Base-by-base conservation (phyloP, 2,329 filamentous ascomycete genomes). In the Fonsecaea pugnacius region DNA sequence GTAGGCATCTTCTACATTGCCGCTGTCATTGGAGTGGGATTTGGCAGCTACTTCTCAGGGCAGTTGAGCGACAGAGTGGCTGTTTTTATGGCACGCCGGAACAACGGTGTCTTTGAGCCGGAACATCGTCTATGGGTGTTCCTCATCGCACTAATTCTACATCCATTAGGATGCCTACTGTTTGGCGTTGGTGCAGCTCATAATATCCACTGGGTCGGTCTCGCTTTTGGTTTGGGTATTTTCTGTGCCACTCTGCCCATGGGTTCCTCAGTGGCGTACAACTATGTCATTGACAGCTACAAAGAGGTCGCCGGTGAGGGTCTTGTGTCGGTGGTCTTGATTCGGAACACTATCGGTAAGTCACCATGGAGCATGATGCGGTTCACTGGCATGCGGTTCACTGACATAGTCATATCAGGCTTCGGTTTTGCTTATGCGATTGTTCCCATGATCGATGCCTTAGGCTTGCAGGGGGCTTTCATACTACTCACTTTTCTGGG, bases 131-230 rank as follows among this genome's bases (percentile, higher is more conserved):
- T 73, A 6, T 70, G 69, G 61, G 63, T 66, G 12, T 43, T 57
- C 38, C 12, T 14, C 10, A 16, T 57, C 33, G 21, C 18, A 18
- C 62, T 78, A 16, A 63, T 84, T 5, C 67, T 82, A 18, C 72
- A 82, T 4, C 80, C 82, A 0, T 75, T 73, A 6, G 77, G 76
- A 0, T 72, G 83, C 3, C 77, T 84, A 48, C 73, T 83, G 1
- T 84, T 81, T 81, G 83, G 83, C 35, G 79, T 84, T 0, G 82
- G 82, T 4, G 81, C 82, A 2, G 79, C 79, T 51, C 75, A 82
- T 36, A 66, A 75, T 4, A 70, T 84, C 14, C 81, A 83, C 51
- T 82, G 79, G 79, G 75, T 83, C 54, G 83, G 81, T 1, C 72
- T 81, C 7, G 72, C 84, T 2, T 81, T 83, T 76, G 79, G 78